Base-by-base conservation (phyloP, 495 filamentous ascomycete genomes). In the Pseudomonodictys pantanalensis region DNA sequence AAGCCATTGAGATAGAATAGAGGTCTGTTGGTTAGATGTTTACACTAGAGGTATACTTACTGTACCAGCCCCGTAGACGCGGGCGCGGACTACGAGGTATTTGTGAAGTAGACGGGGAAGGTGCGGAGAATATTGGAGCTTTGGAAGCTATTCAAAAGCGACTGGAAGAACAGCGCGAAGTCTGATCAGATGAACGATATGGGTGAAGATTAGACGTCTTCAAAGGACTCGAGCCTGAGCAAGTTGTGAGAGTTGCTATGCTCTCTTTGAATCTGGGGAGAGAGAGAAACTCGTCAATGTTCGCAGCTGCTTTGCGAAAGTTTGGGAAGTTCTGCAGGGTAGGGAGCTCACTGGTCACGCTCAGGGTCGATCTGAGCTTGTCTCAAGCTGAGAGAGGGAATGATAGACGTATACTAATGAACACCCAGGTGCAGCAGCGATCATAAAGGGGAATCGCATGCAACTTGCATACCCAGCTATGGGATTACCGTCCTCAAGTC, bases 361-460 rank as follows among this genome's bases (percentile, higher is more conserved):
- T 28, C 1, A 32, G 45, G 24, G 20, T 41, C 12, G 25, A 6
- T n/a, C 26, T 17, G 17, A 48, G 43, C 29, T 59, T 30, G 56
- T 7, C 12, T 12, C 1, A 23, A 6, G 17, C 41, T 61, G 30
- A 20, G 22, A 22, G 30, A 28, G 43, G 50, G 30, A 55, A 61
- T 48, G 50, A 55, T 55, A n/a, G n/a, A n/a, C n/a, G 33, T 28
- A 29, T 51, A 48, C 15, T 6, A 22, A n/a, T n/a, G n/a, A n/a
- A n/a, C n/a, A n/a, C n/a, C n/a, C n/a, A n/a, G n/a, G n/a, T n/a
- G n/a, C n/a, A n/a, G n/a, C n/a, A n/a, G n/a, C n/a, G n/a, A n/a
- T n/a, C n/a, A n/a, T n/a, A n/a, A n/a, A n/a, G n/a, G n/a, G n/a
- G n/a, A n/a, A n/a, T n/a, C n/a, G n/a, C n/a, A n/a, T n/a, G n/a